Conservation (phyloP, 306 rosid species). For the Gillenia trifoliata region DNA sequence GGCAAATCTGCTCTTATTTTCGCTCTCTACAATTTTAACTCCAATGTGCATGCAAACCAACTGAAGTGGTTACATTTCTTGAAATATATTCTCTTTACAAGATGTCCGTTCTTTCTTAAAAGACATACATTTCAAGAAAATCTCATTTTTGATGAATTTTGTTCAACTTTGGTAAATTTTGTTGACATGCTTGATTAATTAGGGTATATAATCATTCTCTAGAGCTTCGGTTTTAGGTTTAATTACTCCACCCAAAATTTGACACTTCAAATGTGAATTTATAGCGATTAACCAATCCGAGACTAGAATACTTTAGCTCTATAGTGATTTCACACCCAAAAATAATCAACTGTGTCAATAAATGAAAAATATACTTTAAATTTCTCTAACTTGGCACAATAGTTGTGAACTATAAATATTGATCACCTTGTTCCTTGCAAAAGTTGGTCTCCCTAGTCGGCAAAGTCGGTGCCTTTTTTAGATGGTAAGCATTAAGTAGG, state of each 20-base stretch:
- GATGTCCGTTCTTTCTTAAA: neutral
- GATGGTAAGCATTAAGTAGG: neutral
- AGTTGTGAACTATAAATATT: neutral
- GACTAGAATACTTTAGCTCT: neutral
- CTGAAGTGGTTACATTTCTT: neutral
- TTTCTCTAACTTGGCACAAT: too few species aligned
- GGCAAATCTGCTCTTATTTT: neutral
- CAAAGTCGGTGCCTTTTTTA: constrained; percentile 11
- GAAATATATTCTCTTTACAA: neutral
- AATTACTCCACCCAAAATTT: neutral
- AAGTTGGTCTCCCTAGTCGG: constrained; percentile 1
- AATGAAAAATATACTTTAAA: too few species aligned
- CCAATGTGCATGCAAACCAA: neutral
- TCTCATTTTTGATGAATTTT: neutral
- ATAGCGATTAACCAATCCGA: neutral
- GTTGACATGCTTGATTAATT: too few species aligned
- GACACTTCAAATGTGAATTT: neutral
- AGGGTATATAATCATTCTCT: neutral
- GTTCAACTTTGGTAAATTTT: neutral
- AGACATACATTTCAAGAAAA: neutral
- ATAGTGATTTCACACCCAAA: too few species aligned
- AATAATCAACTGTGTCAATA: too few species aligned
- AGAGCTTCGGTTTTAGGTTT: neutral
- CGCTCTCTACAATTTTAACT: neutral
- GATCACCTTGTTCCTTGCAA: neutral